Conservation (phyloP, 108 stramenopile species). For the Schizochytrium sp. region DNA sequence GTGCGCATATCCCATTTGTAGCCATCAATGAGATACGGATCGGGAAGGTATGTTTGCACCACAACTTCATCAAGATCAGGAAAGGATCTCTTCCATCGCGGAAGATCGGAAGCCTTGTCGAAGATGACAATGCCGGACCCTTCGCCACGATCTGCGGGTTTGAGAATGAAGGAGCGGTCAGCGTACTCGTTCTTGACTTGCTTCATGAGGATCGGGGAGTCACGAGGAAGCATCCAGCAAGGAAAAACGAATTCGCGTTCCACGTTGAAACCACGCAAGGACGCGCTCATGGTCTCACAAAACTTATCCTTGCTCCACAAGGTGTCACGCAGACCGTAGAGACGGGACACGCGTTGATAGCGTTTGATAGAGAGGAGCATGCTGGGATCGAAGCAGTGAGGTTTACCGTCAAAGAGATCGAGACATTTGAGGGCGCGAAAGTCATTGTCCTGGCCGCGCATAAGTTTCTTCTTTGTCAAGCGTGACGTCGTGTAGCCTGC, state of each 20-base stretch:
- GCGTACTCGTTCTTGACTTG: not conserved
- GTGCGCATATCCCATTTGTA: constrained; percentile 28
- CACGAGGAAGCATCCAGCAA: not conserved
- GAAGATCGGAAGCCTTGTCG: not conserved
- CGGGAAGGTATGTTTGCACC: constrained; percentile 40
- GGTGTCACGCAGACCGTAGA: not conserved
- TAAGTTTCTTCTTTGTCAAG: not conserved
- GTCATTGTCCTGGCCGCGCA: not conserved
- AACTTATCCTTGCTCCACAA: not conserved
- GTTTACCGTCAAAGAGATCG: not conserved
- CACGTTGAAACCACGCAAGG: not conserved
- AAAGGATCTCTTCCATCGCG: not conserved
- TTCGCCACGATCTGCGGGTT: not conserved
- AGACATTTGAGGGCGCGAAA: not conserved
- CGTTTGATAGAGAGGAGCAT: not conserved
- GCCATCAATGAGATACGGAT: constrained; percentile 36
- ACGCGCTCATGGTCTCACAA: not conserved
- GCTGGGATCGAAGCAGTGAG: not conserved
- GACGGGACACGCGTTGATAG: not conserved
- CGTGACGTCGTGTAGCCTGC: not conserved
- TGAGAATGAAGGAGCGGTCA: not conserved
- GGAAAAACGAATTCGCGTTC: not conserved
- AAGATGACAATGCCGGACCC: not conserved
- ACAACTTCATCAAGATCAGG: constrained; percentile 39
- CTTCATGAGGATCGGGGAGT: not conserved